A percentile compares a stretch with the other conserved stretches of the same genome.
Evolutionary conservation across 139 green algal genomes (phyloP).

Genomic region (Parachlorella kessleri): DNA sequence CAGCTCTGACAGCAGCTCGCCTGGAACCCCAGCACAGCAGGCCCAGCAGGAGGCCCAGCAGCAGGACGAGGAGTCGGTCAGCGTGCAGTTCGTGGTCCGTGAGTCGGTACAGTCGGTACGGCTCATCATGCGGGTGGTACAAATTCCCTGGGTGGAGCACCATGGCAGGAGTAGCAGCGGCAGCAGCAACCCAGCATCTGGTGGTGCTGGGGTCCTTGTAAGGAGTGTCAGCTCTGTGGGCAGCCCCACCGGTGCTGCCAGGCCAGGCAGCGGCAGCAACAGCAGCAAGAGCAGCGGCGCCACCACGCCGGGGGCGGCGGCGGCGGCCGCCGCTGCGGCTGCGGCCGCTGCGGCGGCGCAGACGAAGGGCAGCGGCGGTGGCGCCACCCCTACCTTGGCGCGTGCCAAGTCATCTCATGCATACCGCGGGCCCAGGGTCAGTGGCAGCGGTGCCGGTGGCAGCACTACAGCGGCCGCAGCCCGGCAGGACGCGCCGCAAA

Average conservation of each 20-base stretch:
- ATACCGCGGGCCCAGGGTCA: no score
- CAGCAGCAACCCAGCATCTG: neutral
- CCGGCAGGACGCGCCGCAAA: no score
- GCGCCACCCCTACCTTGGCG: no score
- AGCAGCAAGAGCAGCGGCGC: neutral
- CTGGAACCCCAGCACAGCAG: neutral
- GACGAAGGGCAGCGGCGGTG: neutral
- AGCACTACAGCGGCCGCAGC: neutral
- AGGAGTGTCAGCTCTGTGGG: neutral
- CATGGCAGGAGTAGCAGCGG: neutral
- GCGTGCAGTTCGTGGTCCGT: neutral
- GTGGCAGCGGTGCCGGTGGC: neutral
- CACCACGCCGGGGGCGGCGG: neutral
- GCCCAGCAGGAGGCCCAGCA: neutral
- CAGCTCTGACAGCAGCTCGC: neutral
- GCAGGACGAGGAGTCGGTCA: neutral
- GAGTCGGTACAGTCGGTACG: neutral
- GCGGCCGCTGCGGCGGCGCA: no score
- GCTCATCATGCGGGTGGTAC: neutral
- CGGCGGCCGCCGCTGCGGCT: neutral
- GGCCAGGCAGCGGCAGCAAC: no score
- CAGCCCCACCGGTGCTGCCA: no score
- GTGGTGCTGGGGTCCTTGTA: neutral
- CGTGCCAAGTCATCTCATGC: no score
- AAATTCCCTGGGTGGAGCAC: neutral